These are phyloP conservation scores for Erodium texanum DNA, from an alignment of 441 rosid genomes.

Conservation along the genomic window DNA sequence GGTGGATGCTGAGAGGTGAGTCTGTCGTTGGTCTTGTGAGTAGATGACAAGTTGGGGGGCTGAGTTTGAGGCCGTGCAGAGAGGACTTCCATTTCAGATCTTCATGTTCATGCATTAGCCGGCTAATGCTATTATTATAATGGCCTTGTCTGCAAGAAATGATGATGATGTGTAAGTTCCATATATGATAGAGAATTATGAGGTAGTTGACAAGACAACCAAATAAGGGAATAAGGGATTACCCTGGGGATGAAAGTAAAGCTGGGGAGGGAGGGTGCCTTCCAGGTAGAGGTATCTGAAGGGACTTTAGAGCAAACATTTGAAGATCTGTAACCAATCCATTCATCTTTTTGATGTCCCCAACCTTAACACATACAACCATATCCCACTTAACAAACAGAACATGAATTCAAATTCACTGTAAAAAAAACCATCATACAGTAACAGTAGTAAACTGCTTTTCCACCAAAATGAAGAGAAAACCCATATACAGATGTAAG, in stretches of 20 bases:
- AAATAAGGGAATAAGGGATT: not conserved
- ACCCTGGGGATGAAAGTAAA: conserved; percentile 34
- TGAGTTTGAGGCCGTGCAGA: conserved; percentile 33
- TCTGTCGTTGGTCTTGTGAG: conserved; percentile 22
- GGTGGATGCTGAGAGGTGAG: conserved; percentile 33
- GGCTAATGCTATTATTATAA: conserved; percentile 18
- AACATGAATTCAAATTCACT: no score
- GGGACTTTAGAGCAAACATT: conserved; percentile 61
- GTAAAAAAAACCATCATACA: no score
- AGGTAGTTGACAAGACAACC: no score
- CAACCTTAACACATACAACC: conserved; percentile 33
- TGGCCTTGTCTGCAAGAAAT: conserved; percentile 44
- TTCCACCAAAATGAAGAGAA: no score
- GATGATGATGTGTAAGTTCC: no score
- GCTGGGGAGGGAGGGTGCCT: conserved; percentile 63
- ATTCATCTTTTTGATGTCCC: conserved; percentile 60
- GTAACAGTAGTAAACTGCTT: no score
- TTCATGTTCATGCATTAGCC: conserved; percentile 15
- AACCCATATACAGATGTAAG: no score
- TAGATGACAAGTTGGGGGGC: not conserved
- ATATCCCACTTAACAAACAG: not conserved
- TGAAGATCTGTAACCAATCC: conserved; percentile 61
- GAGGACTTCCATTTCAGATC: conserved; percentile 39
- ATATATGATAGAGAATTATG: no score
- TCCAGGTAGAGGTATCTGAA: conserved; percentile 62